Percentiles rank a stretch among this genome's conserved stretches.
phyloP scores from a whole-genome alignment of 2,329 filamentous ascomycete genomes.

The Aaosphaeria arxii region DNA sequence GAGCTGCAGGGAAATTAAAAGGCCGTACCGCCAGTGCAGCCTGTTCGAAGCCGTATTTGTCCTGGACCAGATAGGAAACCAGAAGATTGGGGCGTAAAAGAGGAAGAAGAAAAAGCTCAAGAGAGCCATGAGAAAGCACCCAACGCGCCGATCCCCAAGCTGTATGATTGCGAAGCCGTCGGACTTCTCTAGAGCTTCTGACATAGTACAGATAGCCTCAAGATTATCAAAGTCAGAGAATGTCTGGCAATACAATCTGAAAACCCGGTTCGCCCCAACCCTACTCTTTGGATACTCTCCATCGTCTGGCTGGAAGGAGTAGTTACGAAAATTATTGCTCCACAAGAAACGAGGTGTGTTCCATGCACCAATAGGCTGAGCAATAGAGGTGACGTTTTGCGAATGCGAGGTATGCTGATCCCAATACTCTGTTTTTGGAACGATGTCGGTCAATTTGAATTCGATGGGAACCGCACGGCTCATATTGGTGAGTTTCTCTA shows the following conservation, averaged over 20 bases:
- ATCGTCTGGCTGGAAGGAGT: background rate
- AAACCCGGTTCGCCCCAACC: conserved; percentile 40
- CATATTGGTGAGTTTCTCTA: conserved; percentile 33
- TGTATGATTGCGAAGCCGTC: conserved; percentile 72
- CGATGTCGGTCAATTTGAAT: conserved; percentile 41
- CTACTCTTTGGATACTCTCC: background rate
- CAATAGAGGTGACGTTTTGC: conserved; percentile 57
- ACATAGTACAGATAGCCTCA: conserved; percentile 59
- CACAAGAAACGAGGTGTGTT: conserved; percentile 44
- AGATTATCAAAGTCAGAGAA: conserved; percentile 75
- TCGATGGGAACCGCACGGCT: conserved; percentile 25
- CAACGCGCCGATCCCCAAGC: conserved; percentile 60
- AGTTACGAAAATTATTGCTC: too few species aligned
- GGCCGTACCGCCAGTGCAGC: background rate
- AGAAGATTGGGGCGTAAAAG: conserved; percentile 50
- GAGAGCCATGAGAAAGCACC: conserved; percentile 28
- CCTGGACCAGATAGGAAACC: conserved; percentile 29
- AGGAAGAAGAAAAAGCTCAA: conserved; percentile 46
- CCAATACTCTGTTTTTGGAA: conserved; percentile 39
- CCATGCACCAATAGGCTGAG: conserved; percentile 63
- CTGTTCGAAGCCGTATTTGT: background rate
- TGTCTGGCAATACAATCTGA: conserved; percentile 69
- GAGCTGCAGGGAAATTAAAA: conserved; percentile 63
- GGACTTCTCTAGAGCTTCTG: conserved; percentile 62
- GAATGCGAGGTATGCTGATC: conserved; percentile 23